phyloP scores from a whole-genome alignment of 208 protist species.

The Trichomonas tenax region DNA sequence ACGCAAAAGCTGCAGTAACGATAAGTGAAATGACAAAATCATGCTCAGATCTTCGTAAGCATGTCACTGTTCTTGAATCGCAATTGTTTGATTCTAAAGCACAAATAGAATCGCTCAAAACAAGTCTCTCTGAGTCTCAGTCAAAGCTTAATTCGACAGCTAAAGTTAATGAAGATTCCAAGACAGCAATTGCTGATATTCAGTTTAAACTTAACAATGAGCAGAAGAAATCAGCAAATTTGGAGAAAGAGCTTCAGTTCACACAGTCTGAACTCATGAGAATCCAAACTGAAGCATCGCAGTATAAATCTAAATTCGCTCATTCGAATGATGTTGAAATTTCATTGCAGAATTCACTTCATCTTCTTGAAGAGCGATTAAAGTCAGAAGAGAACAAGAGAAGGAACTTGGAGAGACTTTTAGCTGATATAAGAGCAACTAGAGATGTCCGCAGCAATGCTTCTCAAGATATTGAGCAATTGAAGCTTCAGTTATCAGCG shows the following conservation, averaged over 20 bases:
- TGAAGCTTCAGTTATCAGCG: not conserved
- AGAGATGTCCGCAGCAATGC: not conserved
- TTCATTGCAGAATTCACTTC: not conserved
- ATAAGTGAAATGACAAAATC: not conserved
- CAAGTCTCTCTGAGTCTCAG: not conserved
- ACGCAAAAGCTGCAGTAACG: not conserved
- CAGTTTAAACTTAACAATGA: not conserved
- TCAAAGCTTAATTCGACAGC: not conserved
- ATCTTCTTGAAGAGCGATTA: not conserved
- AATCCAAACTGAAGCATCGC: not conserved
- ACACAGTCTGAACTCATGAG: not conserved
- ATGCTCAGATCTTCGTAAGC: not conserved
- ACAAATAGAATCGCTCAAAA: not conserved
- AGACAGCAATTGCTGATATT: not conserved
- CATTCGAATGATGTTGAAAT: not conserved
- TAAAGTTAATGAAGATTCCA: not conserved
- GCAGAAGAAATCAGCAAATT: not conserved
- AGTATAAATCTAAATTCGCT: not conserved
- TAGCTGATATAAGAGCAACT: not conserved
- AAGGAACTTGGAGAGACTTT: not conserved
- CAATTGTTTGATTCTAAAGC: not conserved
- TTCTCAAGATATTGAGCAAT: not conserved
- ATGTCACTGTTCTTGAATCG: not conserved
- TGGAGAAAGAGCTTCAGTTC: not conserved
- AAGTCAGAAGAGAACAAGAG: not conserved